A percentile compares a stretch with the other conserved stretches of the same genome.
These are phyloP conservation scores for Globisporangium polare DNA, from an alignment of 352 stramenopile genomes.

Conservation along the genomic window DNA sequence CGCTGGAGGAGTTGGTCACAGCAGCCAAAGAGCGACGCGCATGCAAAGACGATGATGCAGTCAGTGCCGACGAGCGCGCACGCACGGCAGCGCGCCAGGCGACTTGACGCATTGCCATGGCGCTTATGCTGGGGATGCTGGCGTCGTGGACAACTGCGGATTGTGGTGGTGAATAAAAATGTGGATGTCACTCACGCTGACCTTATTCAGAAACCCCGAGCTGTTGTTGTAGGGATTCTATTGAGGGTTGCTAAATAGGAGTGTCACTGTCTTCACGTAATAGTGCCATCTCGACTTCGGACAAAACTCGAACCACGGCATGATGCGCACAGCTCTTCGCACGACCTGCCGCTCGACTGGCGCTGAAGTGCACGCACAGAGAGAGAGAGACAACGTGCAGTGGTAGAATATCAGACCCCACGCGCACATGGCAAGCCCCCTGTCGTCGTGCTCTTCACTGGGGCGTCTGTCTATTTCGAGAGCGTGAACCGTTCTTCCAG, in stretches of 20 bases:
- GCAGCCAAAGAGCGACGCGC: not conserved
- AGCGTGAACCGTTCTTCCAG: not conserved
- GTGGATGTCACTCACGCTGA: not conserved
- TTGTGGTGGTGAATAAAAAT: constrained; percentile 5
- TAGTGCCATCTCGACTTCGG: no score
- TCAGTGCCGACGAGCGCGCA: not conserved
- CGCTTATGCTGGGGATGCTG: not conserved
- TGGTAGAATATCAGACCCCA: no score
- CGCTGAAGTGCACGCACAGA: no score
- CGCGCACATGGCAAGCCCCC: no score
- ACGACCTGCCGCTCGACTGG: no score
- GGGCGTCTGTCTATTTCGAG: not conserved
- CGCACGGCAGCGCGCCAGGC: not conserved
- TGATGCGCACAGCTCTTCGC: no score
- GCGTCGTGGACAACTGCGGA: not conserved
- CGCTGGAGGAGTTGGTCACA: not conserved
- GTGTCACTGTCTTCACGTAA: not conserved
- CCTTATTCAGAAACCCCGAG: constrained; percentile 2
- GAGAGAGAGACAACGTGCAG: no score
- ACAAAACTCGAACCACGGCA: no score
- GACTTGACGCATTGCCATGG: constrained; percentile 6
- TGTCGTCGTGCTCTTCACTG: not conserved
- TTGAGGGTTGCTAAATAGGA: constrained; percentile 1
- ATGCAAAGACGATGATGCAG: not conserved
- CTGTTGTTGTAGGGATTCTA: not conserved